Base-by-base conservation (phyloP, 306 rosid species). In the Carpinus fangiana region DNA sequence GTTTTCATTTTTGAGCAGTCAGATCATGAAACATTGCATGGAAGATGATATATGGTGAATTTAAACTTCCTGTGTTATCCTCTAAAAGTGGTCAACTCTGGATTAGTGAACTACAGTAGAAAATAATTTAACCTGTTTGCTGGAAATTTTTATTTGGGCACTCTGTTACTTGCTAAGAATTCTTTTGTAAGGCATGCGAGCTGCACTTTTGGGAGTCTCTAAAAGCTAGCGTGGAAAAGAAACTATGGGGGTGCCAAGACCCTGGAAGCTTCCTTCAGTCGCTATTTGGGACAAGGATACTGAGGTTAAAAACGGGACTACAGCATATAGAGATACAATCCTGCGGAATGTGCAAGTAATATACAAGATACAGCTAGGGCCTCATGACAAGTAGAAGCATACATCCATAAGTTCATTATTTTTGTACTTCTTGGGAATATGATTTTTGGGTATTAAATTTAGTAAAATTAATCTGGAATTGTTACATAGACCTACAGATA, bases 311-410 rank as follows among this genome's bases (percentile, higher is more conserved):
- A 18, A 66, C 3, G 72, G 61, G 53, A 47, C 34, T 10, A 14
- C 41, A 17, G 34, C 48, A 18, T 47, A 70, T 17, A 26, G 21
- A 69, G 80, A 8, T 18, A 16, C 75, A 56, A 70, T 43, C 20
- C 41, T 16, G 52, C 23, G 20, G 72, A 67, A 67, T 10, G 51
- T 34, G 72, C 28, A 67, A 41, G 5, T 12, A 23, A 23, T 23
- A 18, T 67, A 43, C 51, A 71, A 74, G 69, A 46, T 31, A 54
- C 70, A 17, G 68, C 51, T 46, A 76, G 62, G 78, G 8, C 64
- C 47, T 14, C 50, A 41, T 41, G 72, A 67, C 51, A 41, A 41
- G 72, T 38, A n/a, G 52, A 61, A 68, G 74, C 23, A 74, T 57
- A 60, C 69, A 69, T 16, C 53, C 73, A 26, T n/a, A 43, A 43